These are phyloP conservation scores for Apiotrichum gracile DNA, from an alignment of 1,284 basidiomycete genomes.

Conservation along the genomic window DNA sequence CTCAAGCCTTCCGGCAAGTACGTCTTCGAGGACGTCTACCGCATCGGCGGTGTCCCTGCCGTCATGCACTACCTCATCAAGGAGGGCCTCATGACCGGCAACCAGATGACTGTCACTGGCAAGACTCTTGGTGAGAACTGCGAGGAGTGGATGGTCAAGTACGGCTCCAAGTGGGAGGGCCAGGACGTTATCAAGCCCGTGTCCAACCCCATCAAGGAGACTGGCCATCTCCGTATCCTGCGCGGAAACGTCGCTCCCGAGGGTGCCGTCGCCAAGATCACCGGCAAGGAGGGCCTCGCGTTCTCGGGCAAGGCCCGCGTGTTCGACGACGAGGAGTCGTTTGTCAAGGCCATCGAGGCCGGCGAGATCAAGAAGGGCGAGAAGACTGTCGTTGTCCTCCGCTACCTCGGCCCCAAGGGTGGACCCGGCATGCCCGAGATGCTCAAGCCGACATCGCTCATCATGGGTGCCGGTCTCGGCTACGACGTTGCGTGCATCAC, in stretches of 20 bases:
- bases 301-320: constrained; percentile 57
- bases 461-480: constrained; percentile 89
- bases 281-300: constrained; percentile 84
- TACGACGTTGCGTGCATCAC: constrained; percentile 88
- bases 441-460: constrained; percentile 70
- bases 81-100: constrained; percentile 80
- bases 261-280: constrained; percentile 90
- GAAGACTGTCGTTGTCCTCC: constrained; percentile 75
- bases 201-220: constrained; percentile 80
- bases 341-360: constrained; percentile 74
- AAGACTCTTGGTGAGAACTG: constrained; percentile 90
- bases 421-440: constrained; percentile 89
- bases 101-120: constrained; percentile 86
- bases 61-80: constrained; percentile 72
- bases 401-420: constrained; percentile 94
- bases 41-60: constrained; percentile 78
- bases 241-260: constrained; percentile 85
- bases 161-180: constrained; percentile 61
- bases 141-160: constrained; percentile 62
- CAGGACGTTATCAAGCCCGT: constrained; percentile 80
- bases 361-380: constrained; percentile 77
- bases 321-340: constrained; percentile 65
- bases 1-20: constrained; percentile 92
- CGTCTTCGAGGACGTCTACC: constrained; percentile 94
- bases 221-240: constrained; percentile 84